Evolutionary conservation across 1,139 yeast genomes (phyloP).

Genomic region (Kodamaea plutei): DNA sequence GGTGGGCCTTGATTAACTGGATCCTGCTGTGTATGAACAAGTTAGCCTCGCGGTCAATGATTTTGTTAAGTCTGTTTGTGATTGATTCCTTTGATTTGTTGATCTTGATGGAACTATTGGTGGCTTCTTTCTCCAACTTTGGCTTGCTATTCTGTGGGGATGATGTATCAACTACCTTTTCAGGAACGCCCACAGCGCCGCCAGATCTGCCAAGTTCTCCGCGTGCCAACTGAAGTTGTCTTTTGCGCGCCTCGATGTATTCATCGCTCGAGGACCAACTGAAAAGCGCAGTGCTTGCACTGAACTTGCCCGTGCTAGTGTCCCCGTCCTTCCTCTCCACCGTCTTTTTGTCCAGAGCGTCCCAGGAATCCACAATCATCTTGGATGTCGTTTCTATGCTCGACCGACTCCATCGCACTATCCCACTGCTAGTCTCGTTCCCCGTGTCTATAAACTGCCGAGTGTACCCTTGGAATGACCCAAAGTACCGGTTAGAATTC

Average conservation of each 20-base stretch:
- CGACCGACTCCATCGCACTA: conserved; percentile 36
- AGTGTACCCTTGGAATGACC: conserved; percentile 32
- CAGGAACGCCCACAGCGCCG: background rate
- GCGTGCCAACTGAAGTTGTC: conserved; percentile 19
- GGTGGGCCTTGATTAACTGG: conserved; percentile 36
- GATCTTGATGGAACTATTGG: conserved; percentile 7
- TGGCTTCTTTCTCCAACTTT: conserved; percentile 4
- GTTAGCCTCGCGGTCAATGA: conserved; percentile 37
- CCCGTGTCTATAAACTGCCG: conserved; percentile 33
- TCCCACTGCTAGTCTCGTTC: conserved; percentile 9
- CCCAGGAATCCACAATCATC: conserved; percentile 29
- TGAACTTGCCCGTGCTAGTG: conserved; percentile 20
- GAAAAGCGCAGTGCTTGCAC: conserved; percentile 24
- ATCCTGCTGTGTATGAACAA: conserved; percentile 38
- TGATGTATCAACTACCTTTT: background rate
- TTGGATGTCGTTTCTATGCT: conserved; percentile 27
- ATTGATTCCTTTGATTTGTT: conserved; percentile 18
- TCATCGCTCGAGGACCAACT: conserved; percentile 45
- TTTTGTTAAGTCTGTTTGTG: conserved; percentile 23
- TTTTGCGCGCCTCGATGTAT: conserved; percentile 32
- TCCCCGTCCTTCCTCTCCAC: conserved; percentile 5
- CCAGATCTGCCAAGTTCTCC: conserved; percentile 3
- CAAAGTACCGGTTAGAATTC: conserved; percentile 30
- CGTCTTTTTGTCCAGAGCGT: conserved; percentile 14
- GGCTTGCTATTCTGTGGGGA: background rate